These are phyloP conservation scores for Tetrahymena borealis DNA, from an alignment of 73 alveolate species.

Conservation along the genomic window DNA sequence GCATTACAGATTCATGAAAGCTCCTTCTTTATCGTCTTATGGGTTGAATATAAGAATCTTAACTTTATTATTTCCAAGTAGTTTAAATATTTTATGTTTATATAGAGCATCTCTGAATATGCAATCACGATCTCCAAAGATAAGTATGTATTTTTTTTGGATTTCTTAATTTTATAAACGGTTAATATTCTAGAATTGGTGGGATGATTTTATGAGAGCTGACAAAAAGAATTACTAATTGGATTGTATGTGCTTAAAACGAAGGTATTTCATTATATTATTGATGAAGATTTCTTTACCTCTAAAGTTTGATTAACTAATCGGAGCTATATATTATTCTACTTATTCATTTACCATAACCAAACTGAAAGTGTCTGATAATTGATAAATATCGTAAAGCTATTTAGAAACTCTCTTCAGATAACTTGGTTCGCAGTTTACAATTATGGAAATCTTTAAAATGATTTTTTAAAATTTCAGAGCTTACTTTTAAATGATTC, in stretches of 20 bases:
- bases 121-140: not conserved
- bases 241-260: not conserved
- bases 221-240: not conserved
- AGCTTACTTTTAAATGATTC: not conserved
- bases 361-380: not conserved
- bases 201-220: not conserved
- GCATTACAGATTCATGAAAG: not conserved
- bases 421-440: not conserved
- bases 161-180: not conserved
- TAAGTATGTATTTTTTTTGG: not conserved
- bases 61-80: not conserved
- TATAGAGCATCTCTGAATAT: not conserved
- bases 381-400: not conserved
- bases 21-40: not conserved
- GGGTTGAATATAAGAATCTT: not conserved
- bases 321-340: not conserved
- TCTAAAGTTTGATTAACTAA: not conserved
- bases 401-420: not conserved
- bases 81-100: not conserved
- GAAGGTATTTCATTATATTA: not conserved
- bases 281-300: not conserved
- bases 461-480: not conserved
- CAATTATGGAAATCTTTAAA: not conserved
- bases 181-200: not conserved
- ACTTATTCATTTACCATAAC: not conserved